Conservation (phyloP, 2,329 filamentous ascomycete species). For the Rutstroemia sp. region DNA sequence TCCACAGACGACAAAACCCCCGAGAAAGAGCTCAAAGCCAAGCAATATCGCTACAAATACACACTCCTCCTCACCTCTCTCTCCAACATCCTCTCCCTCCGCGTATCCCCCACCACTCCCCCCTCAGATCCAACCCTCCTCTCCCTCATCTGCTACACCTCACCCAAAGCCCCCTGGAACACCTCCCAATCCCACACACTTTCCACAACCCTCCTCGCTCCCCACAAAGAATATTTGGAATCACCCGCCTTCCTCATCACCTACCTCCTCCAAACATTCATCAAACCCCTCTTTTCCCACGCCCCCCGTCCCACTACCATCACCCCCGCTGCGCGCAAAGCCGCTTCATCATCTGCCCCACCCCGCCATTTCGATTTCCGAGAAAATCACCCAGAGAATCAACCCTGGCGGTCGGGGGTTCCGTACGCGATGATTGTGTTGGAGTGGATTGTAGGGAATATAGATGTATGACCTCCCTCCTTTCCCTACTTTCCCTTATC, state of each 20-base stretch:
- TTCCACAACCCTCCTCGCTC: conserved; percentile 30
- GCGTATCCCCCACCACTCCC: neutral
- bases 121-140: conserved; percentile 21
- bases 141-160: conserved; percentile 31
- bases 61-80: conserved; percentile 10
- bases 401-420: conserved; percentile 54
- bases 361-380: conserved; percentile 31
- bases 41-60: conserved; percentile 13
- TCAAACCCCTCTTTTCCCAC: conserved; percentile 60
- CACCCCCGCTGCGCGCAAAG: conserved; percentile 50
- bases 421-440: conserved; percentile 48
- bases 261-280: conserved; percentile 52
- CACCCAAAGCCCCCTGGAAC: conserved; percentile 33
- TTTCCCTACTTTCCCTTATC: neutral
- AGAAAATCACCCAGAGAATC: conserved; percentile 36
- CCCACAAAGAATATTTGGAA: conserved; percentile 16
- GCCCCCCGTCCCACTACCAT: conserved; percentile 42
- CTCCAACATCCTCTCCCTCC: neutral
- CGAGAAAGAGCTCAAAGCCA: neutral
- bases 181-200: conserved; percentile 26
- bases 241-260: conserved; percentile 39
- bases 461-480: conserved; percentile 31
- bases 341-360: conserved; percentile 36
- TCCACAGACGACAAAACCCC: neutral
- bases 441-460: conserved; percentile 51